Conservation (phyloP, 2,329 filamentous ascomycete species). For the Scedosporium apiospermum region DNA sequence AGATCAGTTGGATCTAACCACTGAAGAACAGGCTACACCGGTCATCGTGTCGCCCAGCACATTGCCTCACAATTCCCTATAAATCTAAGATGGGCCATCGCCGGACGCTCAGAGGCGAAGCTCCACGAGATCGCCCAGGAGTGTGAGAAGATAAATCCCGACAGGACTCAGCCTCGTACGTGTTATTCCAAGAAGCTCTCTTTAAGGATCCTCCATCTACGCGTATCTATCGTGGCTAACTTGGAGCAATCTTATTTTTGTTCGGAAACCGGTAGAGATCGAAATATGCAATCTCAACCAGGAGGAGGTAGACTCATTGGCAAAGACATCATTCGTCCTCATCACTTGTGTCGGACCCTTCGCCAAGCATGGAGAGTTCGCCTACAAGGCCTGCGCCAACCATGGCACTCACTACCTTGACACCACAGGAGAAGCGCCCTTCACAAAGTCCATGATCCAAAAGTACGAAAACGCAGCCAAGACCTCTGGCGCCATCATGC, state of each 20-base stretch:
- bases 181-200: neutral
- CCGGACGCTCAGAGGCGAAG: constrained; percentile 71
- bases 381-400: constrained; percentile 52
- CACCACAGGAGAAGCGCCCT: constrained; percentile 51
- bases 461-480: constrained; percentile 47
- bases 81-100: constrained; percentile 77
- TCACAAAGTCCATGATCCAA: constrained; percentile 48
- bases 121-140: constrained; percentile 59
- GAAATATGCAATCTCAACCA: constrained; percentile 41
- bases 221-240: neutral
- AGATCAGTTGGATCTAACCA: neutral
- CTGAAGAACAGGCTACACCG: constrained; percentile 61
- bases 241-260: neutral
- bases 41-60: constrained; percentile 65
- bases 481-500: constrained; percentile 45
- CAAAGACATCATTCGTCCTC: constrained; percentile 45
- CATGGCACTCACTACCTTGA: constrained; percentile 57
- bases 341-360: constrained; percentile 54
- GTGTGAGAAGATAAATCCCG: constrained; percentile 54
- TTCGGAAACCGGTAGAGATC: constrained; percentile 26
- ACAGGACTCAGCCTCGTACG: constrained; percentile 62
- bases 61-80: constrained; percentile 62
- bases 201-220: neutral
- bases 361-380: constrained; percentile 43
- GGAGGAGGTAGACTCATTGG: constrained; percentile 33